Conservation (phyloP, 257 asterid genomes). For the Voacanga thouarsii region DNA sequence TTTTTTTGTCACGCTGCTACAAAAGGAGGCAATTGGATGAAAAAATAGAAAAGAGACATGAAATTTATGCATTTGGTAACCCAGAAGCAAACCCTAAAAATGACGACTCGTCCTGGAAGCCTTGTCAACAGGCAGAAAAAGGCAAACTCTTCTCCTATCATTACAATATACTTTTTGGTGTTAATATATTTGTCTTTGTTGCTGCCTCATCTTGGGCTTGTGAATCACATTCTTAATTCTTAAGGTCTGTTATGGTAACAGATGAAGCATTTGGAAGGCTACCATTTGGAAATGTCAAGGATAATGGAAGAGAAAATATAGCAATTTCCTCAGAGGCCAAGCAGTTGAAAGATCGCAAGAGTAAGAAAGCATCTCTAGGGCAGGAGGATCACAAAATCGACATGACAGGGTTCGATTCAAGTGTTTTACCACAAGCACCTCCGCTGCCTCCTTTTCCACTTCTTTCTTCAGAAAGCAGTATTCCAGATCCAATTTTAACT, state of each 20-base stretch:
- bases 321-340: slow-evolving; percentile 15
- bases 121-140: slow-evolving; percentile 38
- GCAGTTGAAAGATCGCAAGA: slow-evolving; percentile 25
- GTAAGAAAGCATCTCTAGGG: slow-evolving; percentile 28
- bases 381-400: slow-evolving; percentile 44
- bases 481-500: slow-evolving; percentile 56
- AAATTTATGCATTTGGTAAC: slow-evolving; percentile 26
- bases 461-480: slow-evolving; percentile 56
- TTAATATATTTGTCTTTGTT: not conserved
- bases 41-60: slow-evolving; percentile 31
- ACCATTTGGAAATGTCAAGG: not conserved
- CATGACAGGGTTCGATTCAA: slow-evolving; percentile 16
- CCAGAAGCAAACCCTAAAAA: slow-evolving; percentile 26
- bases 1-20: slow-evolving; percentile 45
- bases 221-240: slow-evolving; percentile 9
- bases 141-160: slow-evolving; percentile 28
- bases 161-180: not conserved
- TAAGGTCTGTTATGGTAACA: not conserved
- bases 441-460: slow-evolving; percentile 57
- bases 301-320: not conserved
- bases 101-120: slow-evolving; percentile 36
- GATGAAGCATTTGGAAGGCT: not conserved
- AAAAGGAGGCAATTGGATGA: slow-evolving; percentile 31
- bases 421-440: slow-evolving; percentile 27
- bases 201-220: not conserved